These are phyloP conservation scores for Gossypium trilobum DNA, from an alignment of 441 rosid species.

Conservation along the genomic window DNA sequence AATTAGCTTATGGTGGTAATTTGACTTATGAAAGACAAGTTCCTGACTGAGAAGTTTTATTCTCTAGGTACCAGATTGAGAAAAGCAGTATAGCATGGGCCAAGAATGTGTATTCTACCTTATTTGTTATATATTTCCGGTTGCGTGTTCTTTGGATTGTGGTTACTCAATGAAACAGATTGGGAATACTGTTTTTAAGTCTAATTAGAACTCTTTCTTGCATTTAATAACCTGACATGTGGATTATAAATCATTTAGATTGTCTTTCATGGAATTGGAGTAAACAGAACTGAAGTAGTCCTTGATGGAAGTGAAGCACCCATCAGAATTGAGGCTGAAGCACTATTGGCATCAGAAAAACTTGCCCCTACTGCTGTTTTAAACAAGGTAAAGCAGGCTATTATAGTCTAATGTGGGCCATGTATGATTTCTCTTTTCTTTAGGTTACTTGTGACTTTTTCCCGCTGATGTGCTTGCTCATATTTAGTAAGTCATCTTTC, in stretches of 20 bases:
- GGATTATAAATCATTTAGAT: slow-evolving; percentile 33
- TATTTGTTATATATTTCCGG: not conserved
- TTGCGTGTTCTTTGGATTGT: not conserved
- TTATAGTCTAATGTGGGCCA: slow-evolving; percentile 10
- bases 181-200: not conserved
- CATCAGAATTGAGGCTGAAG: slow-evolving; percentile 68
- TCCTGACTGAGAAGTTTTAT: not conserved
- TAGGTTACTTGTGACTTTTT: slow-evolving; percentile 14
- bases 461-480: slow-evolving; percentile 2
- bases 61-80: not conserved
- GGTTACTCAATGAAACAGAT: not conserved
- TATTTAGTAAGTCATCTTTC: slow-evolving; percentile 2
- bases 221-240: slow-evolving; percentile 13
- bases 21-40: not conserved
- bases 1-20: not conserved
- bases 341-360: slow-evolving; percentile 64
- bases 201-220: not conserved
- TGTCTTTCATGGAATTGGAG: slow-evolving; percentile 68
- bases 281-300: slow-evolving; percentile 63
- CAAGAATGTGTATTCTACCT: not conserved
- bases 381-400: slow-evolving; percentile 51
- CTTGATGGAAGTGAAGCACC: slow-evolving; percentile 99
- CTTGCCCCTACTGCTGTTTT: slow-evolving; percentile 68
- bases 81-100: not conserved
- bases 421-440: slow-evolving; percentile 6